These are phyloP conservation scores for Leccinum variicolor DNA, from an alignment of 768 basidiomycete genomes.

Conservation along the genomic window DNA sequence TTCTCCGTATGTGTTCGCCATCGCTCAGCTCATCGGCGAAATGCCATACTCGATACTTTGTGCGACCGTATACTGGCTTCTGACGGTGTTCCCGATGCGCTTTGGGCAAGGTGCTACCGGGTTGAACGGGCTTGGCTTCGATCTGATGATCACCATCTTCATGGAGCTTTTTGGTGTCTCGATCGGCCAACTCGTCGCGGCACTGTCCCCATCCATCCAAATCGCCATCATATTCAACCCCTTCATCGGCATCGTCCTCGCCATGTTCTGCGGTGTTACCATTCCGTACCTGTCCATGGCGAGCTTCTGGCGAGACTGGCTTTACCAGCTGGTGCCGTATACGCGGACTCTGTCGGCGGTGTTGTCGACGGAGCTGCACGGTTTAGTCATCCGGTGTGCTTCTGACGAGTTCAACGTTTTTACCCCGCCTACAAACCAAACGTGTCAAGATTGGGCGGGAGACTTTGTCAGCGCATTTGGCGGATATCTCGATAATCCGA, in stretches of 20 bases:
- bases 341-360: slow-evolving; percentile 70
- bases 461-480: slow-evolving; percentile 59
- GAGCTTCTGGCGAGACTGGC: slow-evolving; percentile 73
- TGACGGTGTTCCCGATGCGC: slow-evolving; percentile 70
- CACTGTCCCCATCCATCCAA: slow-evolving; percentile 73
- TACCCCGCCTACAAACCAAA: slow-evolving; percentile 70
- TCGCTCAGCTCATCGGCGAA: slow-evolving; percentile 79
- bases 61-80: slow-evolving; percentile 68
- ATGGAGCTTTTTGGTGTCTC: slow-evolving; percentile 73
- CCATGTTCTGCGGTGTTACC: slow-evolving; percentile 79
- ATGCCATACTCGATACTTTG: slow-evolving; percentile 74
- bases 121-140: slow-evolving; percentile 64
- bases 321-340: slow-evolving; percentile 71
- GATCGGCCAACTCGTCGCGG: slow-evolving; percentile 69
- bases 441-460: slow-evolving; percentile 67
- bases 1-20: slow-evolving; percentile 79
- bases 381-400: slow-evolving; percentile 60
- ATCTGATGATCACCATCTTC: slow-evolving; percentile 65
- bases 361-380: slow-evolving; percentile 75
- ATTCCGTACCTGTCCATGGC: slow-evolving; percentile 64
- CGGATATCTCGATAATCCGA: slow-evolving; percentile 72
- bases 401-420: slow-evolving; percentile 69
- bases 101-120: slow-evolving; percentile 64
- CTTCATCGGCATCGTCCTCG: slow-evolving; percentile 60
- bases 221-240: slow-evolving; percentile 82